These are phyloP conservation scores for Scedosporium boydii DNA, from an alignment of 2,329 filamentous ascomycete genomes.

Conservation along the genomic window DNA sequence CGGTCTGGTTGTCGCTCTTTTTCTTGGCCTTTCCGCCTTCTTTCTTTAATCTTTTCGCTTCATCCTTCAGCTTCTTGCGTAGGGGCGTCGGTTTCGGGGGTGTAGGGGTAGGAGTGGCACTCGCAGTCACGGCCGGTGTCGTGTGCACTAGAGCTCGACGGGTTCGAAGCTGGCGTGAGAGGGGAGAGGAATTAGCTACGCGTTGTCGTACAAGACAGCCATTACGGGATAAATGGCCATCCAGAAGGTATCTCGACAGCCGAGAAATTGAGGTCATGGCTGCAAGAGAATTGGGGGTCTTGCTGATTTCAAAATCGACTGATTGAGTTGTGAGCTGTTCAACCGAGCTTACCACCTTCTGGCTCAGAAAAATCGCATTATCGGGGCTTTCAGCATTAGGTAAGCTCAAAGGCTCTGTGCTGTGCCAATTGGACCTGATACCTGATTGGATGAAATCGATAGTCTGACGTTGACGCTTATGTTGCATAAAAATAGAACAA, in stretches of 20 bases:
- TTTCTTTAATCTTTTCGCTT: slow-evolving; percentile 61
- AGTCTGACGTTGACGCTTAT: no score
- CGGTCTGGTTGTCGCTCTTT: slow-evolving; percentile 38
- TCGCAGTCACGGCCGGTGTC: slow-evolving; percentile 12
- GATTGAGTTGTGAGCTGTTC: background rate
- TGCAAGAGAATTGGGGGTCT: background rate
- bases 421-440: no score
- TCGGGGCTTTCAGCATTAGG: no score
- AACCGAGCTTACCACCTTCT: background rate
- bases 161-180: slow-evolving; percentile 10
- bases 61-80: slow-evolving; percentile 64
- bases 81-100: slow-evolving; percentile 36
- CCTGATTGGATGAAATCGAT: no score
- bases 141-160: slow-evolving; percentile 19
- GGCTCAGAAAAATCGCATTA: background rate
- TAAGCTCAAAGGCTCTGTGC: no score
- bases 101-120: slow-evolving; percentile 11
- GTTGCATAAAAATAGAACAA: no score
- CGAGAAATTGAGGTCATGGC: slow-evolving; percentile 35
- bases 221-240: slow-evolving; percentile 29
- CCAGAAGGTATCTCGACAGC: slow-evolving; percentile 39
- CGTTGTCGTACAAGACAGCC: slow-evolving; percentile 25
- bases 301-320: no score
- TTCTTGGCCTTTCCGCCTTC: slow-evolving; percentile 40
- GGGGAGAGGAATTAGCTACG: background rate